Conservation (phyloP, 1,139 yeast genomes). For the Yamadazyma triangularis region DNA sequence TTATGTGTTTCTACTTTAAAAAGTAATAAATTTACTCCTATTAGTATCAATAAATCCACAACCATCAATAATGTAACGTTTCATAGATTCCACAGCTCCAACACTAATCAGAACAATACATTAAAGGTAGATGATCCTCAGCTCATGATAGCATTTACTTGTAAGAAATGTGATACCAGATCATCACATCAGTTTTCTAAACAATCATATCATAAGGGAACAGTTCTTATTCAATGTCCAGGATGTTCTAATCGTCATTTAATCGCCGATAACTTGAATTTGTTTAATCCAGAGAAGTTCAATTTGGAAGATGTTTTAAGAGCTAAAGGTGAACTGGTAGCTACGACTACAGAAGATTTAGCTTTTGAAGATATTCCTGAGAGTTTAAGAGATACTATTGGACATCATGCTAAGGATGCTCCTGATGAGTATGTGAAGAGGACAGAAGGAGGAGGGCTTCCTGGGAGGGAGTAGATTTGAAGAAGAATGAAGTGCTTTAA, state of each 20-base stretch:
- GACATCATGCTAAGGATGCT: slow-evolving; percentile 64
- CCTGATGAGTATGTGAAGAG: slow-evolving; percentile 25
- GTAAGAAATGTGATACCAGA: slow-evolving; percentile 80
- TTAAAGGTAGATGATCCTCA: slow-evolving; percentile 62
- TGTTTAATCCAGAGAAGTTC: slow-evolving; percentile 70
- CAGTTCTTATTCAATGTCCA: slow-evolving; percentile 89
- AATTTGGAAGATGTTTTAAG: slow-evolving; percentile 77
- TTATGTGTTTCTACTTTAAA: neutral
- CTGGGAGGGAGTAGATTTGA: slow-evolving; percentile 1
- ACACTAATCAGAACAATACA: slow-evolving; percentile 10
- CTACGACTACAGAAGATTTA: slow-evolving; percentile 56
- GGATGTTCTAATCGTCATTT: slow-evolving; percentile 84
- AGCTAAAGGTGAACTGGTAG: slow-evolving; percentile 71
- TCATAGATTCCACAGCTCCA: slow-evolving; percentile 2
- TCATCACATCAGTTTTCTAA: slow-evolving; percentile 86
- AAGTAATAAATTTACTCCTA: no score
- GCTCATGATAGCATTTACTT: slow-evolving; percentile 86
- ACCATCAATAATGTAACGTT: no score
- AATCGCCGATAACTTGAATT: slow-evolving; percentile 87
- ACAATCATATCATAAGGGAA: slow-evolving; percentile 84
- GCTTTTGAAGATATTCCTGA: slow-evolving; percentile 74
- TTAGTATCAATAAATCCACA: no score
- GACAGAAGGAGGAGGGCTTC: slow-evolving; percentile 4
- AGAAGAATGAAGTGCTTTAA: no score
- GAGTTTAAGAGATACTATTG: slow-evolving; percentile 47